Conservation (phyloP, 257 asterid species). For the Ballota nigra region DNA sequence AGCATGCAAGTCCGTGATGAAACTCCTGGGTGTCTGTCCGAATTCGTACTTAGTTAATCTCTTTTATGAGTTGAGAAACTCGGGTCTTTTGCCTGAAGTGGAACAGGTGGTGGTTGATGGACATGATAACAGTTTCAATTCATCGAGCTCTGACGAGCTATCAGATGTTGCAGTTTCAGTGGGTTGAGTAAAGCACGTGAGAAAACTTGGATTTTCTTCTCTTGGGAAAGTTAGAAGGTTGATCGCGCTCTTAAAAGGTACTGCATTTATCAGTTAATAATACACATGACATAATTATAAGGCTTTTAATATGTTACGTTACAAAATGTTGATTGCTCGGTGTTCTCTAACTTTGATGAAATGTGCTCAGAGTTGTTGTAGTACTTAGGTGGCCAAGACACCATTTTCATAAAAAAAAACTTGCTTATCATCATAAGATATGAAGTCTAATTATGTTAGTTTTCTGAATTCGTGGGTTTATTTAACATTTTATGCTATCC, state of each 20-base stretch:
- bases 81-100: conserved; percentile 37
- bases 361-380: background rate
- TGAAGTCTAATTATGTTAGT: background rate
- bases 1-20: background rate
- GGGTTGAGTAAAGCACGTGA: conserved; percentile 26
- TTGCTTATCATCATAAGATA: background rate
- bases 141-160: conserved; percentile 36
- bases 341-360: background rate
- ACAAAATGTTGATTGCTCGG: background rate
- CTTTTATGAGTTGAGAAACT: conserved; percentile 30
- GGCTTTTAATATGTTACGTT: background rate
- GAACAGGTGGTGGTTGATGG: conserved; percentile 14
- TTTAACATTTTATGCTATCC: background rate
- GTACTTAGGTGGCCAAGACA: background rate
- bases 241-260: background rate
- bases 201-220: conserved; percentile 10
- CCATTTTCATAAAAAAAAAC: background rate
- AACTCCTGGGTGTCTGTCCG: background rate
- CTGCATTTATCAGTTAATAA: background rate
- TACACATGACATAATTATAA: background rate
- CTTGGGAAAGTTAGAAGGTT: background rate
- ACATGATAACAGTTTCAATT: background rate
- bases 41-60: conserved; percentile 6
- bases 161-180: conserved; percentile 33
- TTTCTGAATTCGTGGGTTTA: background rate